Percentiles rank a stretch among this genome's conserved stretches.
phyloP scores from a whole-genome alignment of 2,329 filamentous ascomycete genomes.

The Orbilia oligospora region DNA sequence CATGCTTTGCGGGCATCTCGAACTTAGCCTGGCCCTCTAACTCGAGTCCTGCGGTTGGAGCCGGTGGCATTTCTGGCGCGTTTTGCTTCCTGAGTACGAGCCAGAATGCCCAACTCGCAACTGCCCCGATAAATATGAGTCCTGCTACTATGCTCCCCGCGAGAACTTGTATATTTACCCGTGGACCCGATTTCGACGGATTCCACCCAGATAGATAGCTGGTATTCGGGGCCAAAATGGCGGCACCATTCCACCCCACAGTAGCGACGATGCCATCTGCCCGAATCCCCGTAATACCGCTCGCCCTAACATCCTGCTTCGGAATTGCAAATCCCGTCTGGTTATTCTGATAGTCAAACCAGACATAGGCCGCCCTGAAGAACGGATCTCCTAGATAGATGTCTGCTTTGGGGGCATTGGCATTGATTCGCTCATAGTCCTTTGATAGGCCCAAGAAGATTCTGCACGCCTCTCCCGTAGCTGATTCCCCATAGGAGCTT shows the following conservation, averaged over 20 bases:
- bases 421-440: too few relatives aligned
- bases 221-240: too few relatives aligned
- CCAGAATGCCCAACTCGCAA: neutral
- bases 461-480: neutral
- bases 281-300: neutral
- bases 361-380: neutral
- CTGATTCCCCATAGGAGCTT: too few relatives aligned
- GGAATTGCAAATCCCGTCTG: neutral
- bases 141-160: neutral
- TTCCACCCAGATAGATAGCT: too few relatives aligned
- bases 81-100: neutral
- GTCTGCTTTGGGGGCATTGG: neutral
- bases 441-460: neutral
- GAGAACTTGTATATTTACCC: neutral
- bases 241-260: neutral
- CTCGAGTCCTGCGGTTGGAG: neutral
- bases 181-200: too few relatives aligned
- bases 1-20: too few relatives aligned
- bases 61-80: neutral
- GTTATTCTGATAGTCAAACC: neutral
- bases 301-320: neutral
- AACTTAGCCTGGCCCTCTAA: neutral
- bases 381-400: neutral
- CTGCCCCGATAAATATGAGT: neutral
- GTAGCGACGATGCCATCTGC: neutral